A percentile compares a stretch with the other conserved stretches of the same genome.
Evolutionary conservation across 345 rosid species (phyloP).

Genomic region (Citrus hindsii): DNA sequence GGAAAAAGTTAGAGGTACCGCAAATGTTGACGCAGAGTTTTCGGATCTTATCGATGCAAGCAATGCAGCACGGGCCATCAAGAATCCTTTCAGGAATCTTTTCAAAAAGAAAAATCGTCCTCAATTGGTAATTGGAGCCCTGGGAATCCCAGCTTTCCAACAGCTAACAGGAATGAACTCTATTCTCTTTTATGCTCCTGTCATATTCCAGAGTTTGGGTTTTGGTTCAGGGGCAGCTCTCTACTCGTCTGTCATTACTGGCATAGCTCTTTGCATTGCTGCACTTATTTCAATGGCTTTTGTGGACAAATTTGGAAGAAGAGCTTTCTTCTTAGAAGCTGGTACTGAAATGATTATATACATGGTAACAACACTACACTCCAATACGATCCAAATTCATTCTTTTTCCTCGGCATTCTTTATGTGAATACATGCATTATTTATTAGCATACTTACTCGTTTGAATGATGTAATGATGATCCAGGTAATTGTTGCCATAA

Average conservation of each 20-base stretch:
- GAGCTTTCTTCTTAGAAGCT: slow-evolving; percentile 78
- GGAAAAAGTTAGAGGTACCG: slow-evolving; percentile 66
- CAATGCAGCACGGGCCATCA: slow-evolving; percentile 52
- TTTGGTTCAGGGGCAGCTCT: slow-evolving; percentile 70
- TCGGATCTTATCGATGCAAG: slow-evolving; percentile 79
- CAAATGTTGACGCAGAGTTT: slow-evolving; percentile 65
- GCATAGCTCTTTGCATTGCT: slow-evolving; percentile 52
- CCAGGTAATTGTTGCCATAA: slow-evolving; percentile 55
- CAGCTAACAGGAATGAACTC: slow-evolving; percentile 86
- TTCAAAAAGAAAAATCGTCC: slow-evolving; percentile 58
- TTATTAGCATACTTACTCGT: not conserved
- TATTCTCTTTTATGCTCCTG: slow-evolving; percentile 82
- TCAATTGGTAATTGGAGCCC: slow-evolving; percentile 64
- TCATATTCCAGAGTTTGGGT: slow-evolving; percentile 81
- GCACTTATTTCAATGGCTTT: slow-evolving; percentile 62
- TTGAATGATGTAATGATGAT: not conserved
- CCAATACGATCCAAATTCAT: not conserved
- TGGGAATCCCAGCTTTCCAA: slow-evolving; percentile 78
- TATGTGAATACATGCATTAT: not conserved
- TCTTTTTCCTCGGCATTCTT: not conserved
- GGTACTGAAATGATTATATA: slow-evolving; percentile 66
- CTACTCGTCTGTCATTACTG: slow-evolving; percentile 54
- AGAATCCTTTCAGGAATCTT: slow-evolving; percentile 75
- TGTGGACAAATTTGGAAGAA: slow-evolving; percentile 72
- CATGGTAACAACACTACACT: slow-evolving; percentile 44